Evolutionary conservation across 73 alveolate species (phyloP), one percentile per base, ranked within the genome.

Genomic region (Effrenium voratum): DNA sequence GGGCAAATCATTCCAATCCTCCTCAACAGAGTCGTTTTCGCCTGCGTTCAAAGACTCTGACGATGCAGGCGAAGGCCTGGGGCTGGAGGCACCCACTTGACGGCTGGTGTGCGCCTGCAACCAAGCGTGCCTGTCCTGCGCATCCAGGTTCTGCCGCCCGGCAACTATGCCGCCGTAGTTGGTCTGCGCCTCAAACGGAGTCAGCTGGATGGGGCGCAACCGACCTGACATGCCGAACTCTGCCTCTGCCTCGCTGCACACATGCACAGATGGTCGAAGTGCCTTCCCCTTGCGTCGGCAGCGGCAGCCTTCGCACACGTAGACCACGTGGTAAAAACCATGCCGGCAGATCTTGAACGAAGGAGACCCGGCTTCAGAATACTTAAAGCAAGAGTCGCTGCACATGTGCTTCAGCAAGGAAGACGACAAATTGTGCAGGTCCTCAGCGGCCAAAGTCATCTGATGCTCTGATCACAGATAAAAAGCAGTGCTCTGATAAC

Each of bases 111-210:
- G n/a, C n/a, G n/a, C n/a, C n/a, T n/a, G n/a, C n/a, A n/a, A n/a
- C n/a, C n/a, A n/a, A n/a, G n/a, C n/a, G n/a, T n/a, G 47, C 93
- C 30, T 47, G 75, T 82, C 93, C 60, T 82, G 93, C 75, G 36
- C 75, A 34, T 82, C 93, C 72, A 82, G 24, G 32, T 82, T 82
- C 38, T n/a, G 72, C 2, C 93, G 75, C 34, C 76, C 93, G 16
- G 75, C 75, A 1, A 82, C 93, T 0, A 82, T 47, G 38, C 93
- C 93, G 3, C 93, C 93, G 43, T 49, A 82, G 40, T 16, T 41
- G 36, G 93, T 49, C 60, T 82, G 93, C 41, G 34, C 26, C 50
- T 82, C 93, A 52, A 82, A 82, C 49, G 93, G 93, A n/a, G 52
- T 49, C 75, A 82, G 30, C 50, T 82, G 93, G 24, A 82, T 49